These are phyloP conservation scores for Picocystis sp. DNA, from an alignment of 163 green algal species.

Conservation along the genomic window DNA sequence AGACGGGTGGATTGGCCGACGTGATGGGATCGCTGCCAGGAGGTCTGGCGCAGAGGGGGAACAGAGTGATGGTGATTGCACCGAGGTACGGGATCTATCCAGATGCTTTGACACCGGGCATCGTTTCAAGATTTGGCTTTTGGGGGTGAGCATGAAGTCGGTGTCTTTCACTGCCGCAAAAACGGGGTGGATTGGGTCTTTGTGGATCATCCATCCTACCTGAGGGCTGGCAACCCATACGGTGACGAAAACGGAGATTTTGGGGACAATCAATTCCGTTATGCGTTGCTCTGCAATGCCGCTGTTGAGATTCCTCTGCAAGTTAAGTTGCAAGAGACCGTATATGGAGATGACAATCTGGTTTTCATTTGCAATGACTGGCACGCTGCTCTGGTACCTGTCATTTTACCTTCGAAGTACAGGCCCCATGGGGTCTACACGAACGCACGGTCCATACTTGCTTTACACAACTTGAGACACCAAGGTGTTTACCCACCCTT, in stretches of 20 bases:
- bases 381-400: constrained; percentile 77
- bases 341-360: constrained; percentile 91
- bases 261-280: constrained; percentile 59
- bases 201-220: constrained; percentile 76
- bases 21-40: constrained; percentile 84
- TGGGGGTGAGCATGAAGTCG: constrained; percentile 45
- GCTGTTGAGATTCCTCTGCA: constrained; percentile 41
- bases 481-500: constrained; percentile 57
- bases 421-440: constrained; percentile 79
- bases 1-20: constrained; percentile 77
- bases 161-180: constrained; percentile 77
- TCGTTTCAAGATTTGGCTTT: constrained; percentile 14
- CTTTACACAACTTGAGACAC: constrained; percentile 96
- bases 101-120: constrained; percentile 70
- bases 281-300: constrained; percentile 70
- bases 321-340: constrained; percentile 49
- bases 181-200: constrained; percentile 92
- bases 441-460: constrained; percentile 68
- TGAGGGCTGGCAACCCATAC: constrained; percentile 70
- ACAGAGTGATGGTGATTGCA: constrained; percentile 75
- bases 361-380: constrained; percentile 92
- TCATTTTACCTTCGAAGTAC: constrained; percentile 83
- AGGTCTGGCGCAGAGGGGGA: constrained; percentile 55
- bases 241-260: constrained; percentile 50
- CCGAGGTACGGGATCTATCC: constrained; percentile 50